Base-by-base conservation (phyloP, 805 yeast species). In the Pachysolen tannophilus region DNA sequence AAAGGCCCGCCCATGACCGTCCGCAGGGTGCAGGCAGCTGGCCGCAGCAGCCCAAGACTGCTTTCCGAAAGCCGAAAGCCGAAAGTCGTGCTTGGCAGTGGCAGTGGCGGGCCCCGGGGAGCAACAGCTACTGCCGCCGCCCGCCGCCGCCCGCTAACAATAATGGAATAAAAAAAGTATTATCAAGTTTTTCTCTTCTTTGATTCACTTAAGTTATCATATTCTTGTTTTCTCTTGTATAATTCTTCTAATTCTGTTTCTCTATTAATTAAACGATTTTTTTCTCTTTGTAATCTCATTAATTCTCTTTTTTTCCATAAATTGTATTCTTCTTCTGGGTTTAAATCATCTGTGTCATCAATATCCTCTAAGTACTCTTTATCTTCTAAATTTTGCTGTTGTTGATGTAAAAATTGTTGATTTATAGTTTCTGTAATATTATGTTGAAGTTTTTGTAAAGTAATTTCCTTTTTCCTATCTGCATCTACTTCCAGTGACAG, bases 311-410 rank as follows among this genome's bases (percentile, higher is more conserved):
- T 30, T 38, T 46, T 47, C 69, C 69, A 63, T 9, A 25, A 36
- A 13, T 30, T 38, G 32, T 48, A 51, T 33, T 74, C 79, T 6
- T 39, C 49, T 34, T 61, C 71, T 0, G 79, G 75, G 38, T 76
- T 76, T 5, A 69, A 26, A 24, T 67, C 75, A 44, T 79, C 84
- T 0, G 79, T 69, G 45, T 79, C 87, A 43, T 78, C 82, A 0
- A 72, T 47, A 0, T 46, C 62, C 3, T 49, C 53, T 15, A 46
- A 36, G 29, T 53, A 48, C 13, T 52, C 54, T 15, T 46, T 39
- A 11, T 45, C 40, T 15, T 41, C 40, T n/a, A 43, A 45, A 6
- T 35, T 39, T 20, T 41, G 47, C 33, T 33, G 45, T 26, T 9
- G 33, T 43, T 33, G 39, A 41, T 34, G 48, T 19, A 23, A 43